A percentile compares a stretch with the other conserved stretches of the same genome.
Evolutionary conservation across 257 asterid genomes (phyloP).

Genomic region (Solanum lycopersicoides): DNA sequence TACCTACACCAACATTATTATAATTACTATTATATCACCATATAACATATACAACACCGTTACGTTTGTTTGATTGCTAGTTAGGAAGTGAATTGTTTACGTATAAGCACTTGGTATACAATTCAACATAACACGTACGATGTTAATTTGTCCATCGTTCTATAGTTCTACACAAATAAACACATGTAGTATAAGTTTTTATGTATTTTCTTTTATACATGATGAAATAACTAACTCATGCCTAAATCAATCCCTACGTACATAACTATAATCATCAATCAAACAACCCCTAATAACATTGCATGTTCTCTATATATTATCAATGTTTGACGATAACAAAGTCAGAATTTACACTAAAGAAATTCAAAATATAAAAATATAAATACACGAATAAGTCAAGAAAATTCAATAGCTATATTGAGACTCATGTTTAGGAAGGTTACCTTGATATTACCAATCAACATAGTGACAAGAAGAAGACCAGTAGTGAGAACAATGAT

Average conservation of each 20-base stretch:
- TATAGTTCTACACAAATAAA: background rate
- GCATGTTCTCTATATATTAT: background rate
- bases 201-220: background rate
- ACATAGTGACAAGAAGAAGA: conserved; percentile 83
- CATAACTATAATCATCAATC: background rate
- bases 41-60: background rate
- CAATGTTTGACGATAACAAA: background rate
- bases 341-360: background rate
- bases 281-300: background rate
- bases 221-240: background rate
- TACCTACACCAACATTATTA: conserved; percentile 28
- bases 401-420: background rate
- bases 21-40: background rate
- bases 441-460: conserved; percentile 98
- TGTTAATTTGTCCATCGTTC: background rate
- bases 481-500: conserved; percentile 87
- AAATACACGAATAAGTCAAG: background rate
- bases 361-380: background rate
- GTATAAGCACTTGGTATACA: background rate
- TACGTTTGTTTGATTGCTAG: background rate
- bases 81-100: background rate
- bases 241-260: background rate
- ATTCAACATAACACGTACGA: background rate
- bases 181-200: background rate
- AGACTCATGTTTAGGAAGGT: background rate